Conservation (phyloP, 2,329 filamentous ascomycete species). For the Aspergillus tamarii region DNA sequence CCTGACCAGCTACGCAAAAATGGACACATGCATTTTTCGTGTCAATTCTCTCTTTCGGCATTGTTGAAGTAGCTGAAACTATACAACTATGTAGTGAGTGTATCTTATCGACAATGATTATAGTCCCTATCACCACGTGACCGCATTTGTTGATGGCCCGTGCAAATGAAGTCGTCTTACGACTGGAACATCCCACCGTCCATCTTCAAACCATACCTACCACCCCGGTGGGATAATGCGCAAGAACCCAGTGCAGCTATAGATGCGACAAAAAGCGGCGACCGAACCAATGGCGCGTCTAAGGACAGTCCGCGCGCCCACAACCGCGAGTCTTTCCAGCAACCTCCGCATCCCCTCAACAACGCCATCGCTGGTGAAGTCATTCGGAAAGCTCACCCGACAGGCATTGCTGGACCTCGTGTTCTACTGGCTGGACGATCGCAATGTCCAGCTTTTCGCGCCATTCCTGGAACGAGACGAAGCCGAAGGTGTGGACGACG, state of each 20-base stretch:
- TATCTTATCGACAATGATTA: not conserved
- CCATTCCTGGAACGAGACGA: conserved; percentile 62
- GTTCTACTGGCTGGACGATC: conserved; percentile 75
- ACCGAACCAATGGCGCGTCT: conserved; percentile 32
- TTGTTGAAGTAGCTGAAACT: not conserved
- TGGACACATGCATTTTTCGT: no score
- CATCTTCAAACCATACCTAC: not conserved
- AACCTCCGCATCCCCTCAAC: conserved; percentile 68
- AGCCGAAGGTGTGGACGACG: conserved; percentile 55
- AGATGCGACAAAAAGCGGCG: not conserved
- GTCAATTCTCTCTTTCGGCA: no score
- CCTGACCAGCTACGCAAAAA: no score
- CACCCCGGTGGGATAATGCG: not conserved
- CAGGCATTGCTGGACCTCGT: conserved; percentile 72
- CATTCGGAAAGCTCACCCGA: conserved; percentile 71
- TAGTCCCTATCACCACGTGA: conserved; percentile 12
- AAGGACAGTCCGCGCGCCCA: conserved; percentile 59
- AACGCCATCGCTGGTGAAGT: conserved; percentile 67
- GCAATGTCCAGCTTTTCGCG: conserved; percentile 61
- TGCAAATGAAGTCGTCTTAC: not conserved
- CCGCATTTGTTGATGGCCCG: not conserved
- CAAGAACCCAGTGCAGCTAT: not conserved
- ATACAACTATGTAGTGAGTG: not conserved
- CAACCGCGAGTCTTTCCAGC: conserved; percentile 71
- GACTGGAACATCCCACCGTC: not conserved